Conservation (phyloP, 768 basidiomycete genomes). For the Royoungia palumana region DNA sequence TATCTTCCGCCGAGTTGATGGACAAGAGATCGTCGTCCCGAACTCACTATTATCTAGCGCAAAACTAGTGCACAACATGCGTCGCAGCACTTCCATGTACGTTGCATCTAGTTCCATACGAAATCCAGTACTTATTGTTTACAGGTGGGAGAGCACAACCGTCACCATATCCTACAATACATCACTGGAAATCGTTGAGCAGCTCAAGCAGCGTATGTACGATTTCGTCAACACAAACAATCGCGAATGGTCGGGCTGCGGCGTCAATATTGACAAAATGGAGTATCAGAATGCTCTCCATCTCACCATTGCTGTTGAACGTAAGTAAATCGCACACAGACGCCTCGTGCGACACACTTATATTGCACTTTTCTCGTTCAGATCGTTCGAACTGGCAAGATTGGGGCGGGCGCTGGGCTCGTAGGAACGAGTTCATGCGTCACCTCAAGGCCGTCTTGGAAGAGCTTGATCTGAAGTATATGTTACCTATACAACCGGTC, state of each 20-base stretch:
- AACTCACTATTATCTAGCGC: conserved; percentile 67
- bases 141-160: conserved; percentile 65
- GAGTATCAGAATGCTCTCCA: conserved; percentile 70
- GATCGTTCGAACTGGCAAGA: conserved; percentile 85
- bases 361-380: conserved; percentile 22
- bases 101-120: conserved; percentile 19
- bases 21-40: conserved; percentile 75
- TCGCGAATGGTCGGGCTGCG: conserved; percentile 68
- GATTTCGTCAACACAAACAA: conserved; percentile 59
- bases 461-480: conserved; percentile 70
- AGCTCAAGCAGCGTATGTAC: conserved; percentile 55
- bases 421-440: conserved; percentile 75
- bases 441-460: conserved; percentile 67
- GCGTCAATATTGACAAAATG: conserved; percentile 75
- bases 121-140: conserved; percentile 3
- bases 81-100: conserved; percentile 71
- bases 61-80: conserved; percentile 76
- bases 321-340: conserved; percentile 37
- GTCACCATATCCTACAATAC: conserved; percentile 67
- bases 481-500: conserved; percentile 70
- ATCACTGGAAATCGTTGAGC: conserved; percentile 66
- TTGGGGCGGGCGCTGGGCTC: conserved; percentile 77
- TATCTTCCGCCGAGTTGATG: conserved; percentile 75
- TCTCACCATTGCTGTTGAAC: conserved; percentile 68
- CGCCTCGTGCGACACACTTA: neutral